Conservation (phyloP, 495 filamentous ascomycete genomes). For the Penicillium ucsense region DNA sequence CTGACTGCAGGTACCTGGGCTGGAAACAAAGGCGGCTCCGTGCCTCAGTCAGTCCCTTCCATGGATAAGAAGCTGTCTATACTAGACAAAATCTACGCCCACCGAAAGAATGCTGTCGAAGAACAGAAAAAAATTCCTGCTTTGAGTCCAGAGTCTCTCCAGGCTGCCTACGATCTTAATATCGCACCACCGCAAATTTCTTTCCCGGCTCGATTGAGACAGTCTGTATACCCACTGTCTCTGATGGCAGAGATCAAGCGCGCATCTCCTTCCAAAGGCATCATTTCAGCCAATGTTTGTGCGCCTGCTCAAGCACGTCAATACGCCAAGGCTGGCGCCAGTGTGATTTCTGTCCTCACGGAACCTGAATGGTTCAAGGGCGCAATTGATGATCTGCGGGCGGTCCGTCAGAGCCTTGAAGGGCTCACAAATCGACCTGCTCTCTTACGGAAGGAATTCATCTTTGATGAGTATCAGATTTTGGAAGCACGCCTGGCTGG, state of each 20-base stretch:
- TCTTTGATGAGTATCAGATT: slow-evolving; percentile 98
- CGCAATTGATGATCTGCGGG: slow-evolving; percentile 84
- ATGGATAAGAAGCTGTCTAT: slow-evolving; percentile 66
- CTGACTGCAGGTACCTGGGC: slow-evolving; percentile 86
- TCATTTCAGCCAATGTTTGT: slow-evolving; percentile 78
- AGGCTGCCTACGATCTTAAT: slow-evolving; percentile 74
- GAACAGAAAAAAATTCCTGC: slow-evolving; percentile 83
- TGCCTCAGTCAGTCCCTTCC: slow-evolving; percentile 15
- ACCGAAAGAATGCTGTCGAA: slow-evolving; percentile 65
- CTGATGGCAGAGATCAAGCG: slow-evolving; percentile 97
- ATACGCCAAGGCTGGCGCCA: slow-evolving; percentile 90
- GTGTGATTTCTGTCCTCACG: slow-evolving; percentile 92
- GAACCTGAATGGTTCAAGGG: slow-evolving; percentile 99
- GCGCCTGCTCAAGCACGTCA: slow-evolving; percentile 83
- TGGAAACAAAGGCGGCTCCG: slow-evolving; percentile 45
- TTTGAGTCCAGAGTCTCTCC: slow-evolving; percentile 71
- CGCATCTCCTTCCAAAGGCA: slow-evolving; percentile 91
- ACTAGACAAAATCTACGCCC: slow-evolving; percentile 82
- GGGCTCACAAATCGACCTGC: slow-evolving; percentile 88
- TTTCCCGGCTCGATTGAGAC: slow-evolving; percentile 67
- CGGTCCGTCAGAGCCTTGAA: slow-evolving; percentile 77
- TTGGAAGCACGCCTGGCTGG: slow-evolving; percentile 88
- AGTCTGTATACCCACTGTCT: slow-evolving; percentile 71
- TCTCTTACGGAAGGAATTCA: slow-evolving; percentile 89
- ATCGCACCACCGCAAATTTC: slow-evolving; percentile 78